Evolutionary conservation across 352 stramenopile species (phyloP), one percentile per base, ranked within the genome.

Genomic region (Lagenidium sp.): DNA sequence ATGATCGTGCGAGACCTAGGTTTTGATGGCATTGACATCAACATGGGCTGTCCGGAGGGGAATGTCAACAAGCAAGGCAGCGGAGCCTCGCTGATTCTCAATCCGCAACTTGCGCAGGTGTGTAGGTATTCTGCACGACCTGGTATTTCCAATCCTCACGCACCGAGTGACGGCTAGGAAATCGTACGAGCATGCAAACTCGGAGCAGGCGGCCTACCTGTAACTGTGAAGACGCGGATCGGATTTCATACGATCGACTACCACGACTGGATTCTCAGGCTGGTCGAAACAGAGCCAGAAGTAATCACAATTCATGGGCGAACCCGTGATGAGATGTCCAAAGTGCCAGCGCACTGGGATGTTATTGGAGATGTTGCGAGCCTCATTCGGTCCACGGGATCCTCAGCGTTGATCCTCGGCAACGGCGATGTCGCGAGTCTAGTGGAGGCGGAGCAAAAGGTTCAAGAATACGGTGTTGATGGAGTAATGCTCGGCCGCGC

Each of bases 11-110:
- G 72, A 2, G 76, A 92, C 41, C 56, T 92, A 13, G 76, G 79
- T 40, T 92, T 92, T 48, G 76, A 92, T 38, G 76, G 76, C 37
- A 86, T 92, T 31, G 79, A 92, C 40, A 88, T 92, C 59, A 89
- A 92, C 52, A 89, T 91, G 79, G 79, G 79, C 7, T 91, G 79
- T 22, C 79, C 79, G 0, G 71, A 91, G 26, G 67, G 53, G 12
- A 82, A 85, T 34, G 76, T 91, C 6, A 86, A 77, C 53, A 86
- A 85, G 18, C 79, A 91, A 64, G 69, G 69, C 30, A 87, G 74
- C 42, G 76, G 79, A 6, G 73, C 74, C 0, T 53, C 79, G 7
- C 59, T 92, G 7, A 88, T 89, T 20, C 50, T 81, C 28, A 58
- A 82, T 22, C 76, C 79, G 7, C 39, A 59, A 21, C 55, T 85